Base-by-base conservation (phyloP, 805 yeast genomes). In the Kodamaea fukazawae region DNA sequence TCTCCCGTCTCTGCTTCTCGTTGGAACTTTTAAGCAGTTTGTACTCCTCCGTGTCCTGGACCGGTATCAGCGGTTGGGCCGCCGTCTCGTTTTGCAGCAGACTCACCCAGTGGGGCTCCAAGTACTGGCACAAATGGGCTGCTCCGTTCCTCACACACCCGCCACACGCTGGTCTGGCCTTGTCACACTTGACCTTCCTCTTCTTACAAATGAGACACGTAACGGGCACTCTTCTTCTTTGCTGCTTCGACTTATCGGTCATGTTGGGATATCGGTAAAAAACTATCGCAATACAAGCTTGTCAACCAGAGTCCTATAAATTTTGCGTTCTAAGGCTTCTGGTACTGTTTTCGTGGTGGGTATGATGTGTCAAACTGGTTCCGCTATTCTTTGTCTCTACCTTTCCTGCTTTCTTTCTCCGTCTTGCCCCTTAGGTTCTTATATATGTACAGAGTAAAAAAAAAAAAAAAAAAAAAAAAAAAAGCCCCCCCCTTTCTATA, bases 151-250 rank as follows among this genome's bases (percentile, higher is more conserved):
- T 57, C 9, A 62, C 54, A 49, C 75, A 69, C 5, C 71, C 72
- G 2, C 66, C 57, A 47, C 75, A 69, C 4, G 64, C 53, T 2
- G 75, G 75, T 35, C 57, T 54, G 14, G 43, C 60, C 38, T 65
- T 66, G 45, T 69, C 75, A 51, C 75, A 69, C 42, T 64, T 66
- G 48, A 69, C 75, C 48, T 68, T 68, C 10, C 75, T 45, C 32
- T 58, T 58, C 42, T 67, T 59, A 46, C 75, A 69, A 38, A 61
- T 61, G 31, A 64, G 51, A 43, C 75, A 69, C 22, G 70, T 54
- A 11, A 67, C 49, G 2, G 75, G 73, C 1, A 63, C 70, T 18
- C 74, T 50, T 32, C 58, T 57, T 32, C 73, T 51, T 37, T 57
- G 34, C 13, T 14, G 30, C 29, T 22, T 32, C 37, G 42, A 38